Percentiles rank a stretch among this genome's conserved stretches.
These are phyloP conservation scores for Astrocystis sublimbata DNA, from an alignment of 495 filamentous ascomycete genomes.

Conservation along the genomic window DNA sequence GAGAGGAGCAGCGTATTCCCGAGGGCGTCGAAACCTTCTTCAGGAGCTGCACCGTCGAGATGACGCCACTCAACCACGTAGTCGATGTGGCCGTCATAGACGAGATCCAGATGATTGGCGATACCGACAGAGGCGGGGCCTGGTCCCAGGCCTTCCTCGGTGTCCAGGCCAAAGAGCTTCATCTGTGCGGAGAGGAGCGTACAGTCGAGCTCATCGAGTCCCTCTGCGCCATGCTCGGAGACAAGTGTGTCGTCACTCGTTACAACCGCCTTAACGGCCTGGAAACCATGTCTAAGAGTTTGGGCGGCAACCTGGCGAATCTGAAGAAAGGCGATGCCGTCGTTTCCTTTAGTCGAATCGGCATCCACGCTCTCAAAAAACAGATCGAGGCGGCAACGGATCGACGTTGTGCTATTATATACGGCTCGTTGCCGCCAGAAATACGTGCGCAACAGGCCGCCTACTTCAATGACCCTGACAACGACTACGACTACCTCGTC, in stretches of 20 bases:
- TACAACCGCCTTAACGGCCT: conserved; percentile 85
- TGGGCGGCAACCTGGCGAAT: conserved; percentile 61
- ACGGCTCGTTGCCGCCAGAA: conserved; percentile 89
- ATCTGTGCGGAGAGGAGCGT: conserved; percentile 90
- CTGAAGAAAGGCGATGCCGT: conserved; percentile 90
- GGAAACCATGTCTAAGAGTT: conserved; percentile 59
- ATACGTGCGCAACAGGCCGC: conserved; percentile 86
- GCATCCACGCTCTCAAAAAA: conserved; percentile 76
- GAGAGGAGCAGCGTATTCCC: conserved; percentile 75
- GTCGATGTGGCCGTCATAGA: conserved; percentile 95
- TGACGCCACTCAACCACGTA: conserved; percentile 69
- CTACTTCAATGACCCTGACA: conserved; percentile 91
- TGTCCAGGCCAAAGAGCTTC: conserved; percentile 80
- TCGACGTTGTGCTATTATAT: conserved; percentile 84
- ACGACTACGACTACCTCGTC: conserved; percentile 90
- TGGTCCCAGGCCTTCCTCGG: conserved; percentile 95
- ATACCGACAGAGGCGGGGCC: conserved; percentile 82
- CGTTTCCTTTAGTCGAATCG: conserved; percentile 78
- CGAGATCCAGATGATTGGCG: conserved; percentile 96
- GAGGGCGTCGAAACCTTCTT: conserved; percentile 53
- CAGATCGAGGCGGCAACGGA: conserved; percentile 76
- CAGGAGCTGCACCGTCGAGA: conserved; percentile 92
- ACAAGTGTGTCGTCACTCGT: conserved; percentile 73
- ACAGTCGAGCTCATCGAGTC: conserved; percentile 76
- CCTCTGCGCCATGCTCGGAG: conserved; percentile 78